Percentiles rank a stretch among this genome's conserved stretches.
Conservation (phyloP, 2,329 filamentous ascomycete genomes). For the Diaporthe citriasiana region DNA sequence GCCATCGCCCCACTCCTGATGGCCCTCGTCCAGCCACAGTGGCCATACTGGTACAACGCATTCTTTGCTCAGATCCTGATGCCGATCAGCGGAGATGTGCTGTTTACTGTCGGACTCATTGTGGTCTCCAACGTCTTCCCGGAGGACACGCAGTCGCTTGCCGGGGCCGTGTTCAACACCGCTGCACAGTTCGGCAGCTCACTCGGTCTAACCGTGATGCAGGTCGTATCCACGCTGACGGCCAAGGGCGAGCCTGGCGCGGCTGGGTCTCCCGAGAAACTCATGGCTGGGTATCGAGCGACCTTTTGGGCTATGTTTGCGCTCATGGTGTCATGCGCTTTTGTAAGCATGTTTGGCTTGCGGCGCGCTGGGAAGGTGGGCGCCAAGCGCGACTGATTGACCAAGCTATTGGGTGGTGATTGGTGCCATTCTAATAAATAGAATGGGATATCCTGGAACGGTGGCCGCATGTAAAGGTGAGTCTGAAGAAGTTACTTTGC, state of each 20-base stretch:
- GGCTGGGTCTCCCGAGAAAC: constrained; percentile 2
- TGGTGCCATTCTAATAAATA: no score
- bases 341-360: constrained; percentile 27
- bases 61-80: constrained; percentile 58
- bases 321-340: constrained; percentile 23
- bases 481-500: no score
- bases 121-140: constrained; percentile 69
- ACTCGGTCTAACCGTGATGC: constrained; percentile 35
- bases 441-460: no score
- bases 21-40: constrained; percentile 63
- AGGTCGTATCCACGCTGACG: constrained; percentile 35
- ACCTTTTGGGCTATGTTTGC: constrained; percentile 41
- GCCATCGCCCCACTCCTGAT: constrained; percentile 66
- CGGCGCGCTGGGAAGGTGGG: constrained; percentile 32
- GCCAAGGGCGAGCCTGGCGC: neutral
- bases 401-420: neutral
- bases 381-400: constrained; percentile 34
- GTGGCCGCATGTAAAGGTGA: no score
- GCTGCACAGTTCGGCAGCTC: constrained; percentile 62
- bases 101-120: constrained; percentile 70
- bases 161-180: constrained; percentile 74
- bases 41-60: constrained; percentile 65
- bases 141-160: constrained; percentile 69
- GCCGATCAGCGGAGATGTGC: constrained; percentile 59
- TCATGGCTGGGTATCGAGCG: constrained; percentile 35